Base-by-base conservation (phyloP, 2,329 filamentous ascomycete species). In the Aureobasidium melanogenum region DNA sequence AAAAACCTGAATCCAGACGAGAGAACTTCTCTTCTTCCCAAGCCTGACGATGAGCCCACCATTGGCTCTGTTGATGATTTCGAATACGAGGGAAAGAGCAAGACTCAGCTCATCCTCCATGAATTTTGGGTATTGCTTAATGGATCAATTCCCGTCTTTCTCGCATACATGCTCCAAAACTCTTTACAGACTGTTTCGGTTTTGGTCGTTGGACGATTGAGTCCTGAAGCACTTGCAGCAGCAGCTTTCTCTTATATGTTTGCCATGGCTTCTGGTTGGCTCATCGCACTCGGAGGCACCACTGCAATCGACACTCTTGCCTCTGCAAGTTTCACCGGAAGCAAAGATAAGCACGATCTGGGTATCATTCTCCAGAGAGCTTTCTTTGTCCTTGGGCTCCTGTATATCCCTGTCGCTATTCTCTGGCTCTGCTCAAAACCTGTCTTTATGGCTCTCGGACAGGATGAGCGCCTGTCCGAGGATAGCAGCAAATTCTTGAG, bases 211-310 rank as follows among this genome's bases (percentile, higher is more conserved):
- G 91, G 91, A 10, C 85, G 89, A 2, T 77, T 91, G 0, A 92
- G 88, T 0, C 87, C 91, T 0, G 88, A 94, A 72, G 85, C 90
- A 1, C 77, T 96, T 7, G 89, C 91, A 0, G 89, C 88, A 0
- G 87, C 89, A 1, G 90, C 91, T 0, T 96, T 96, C 69, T 89
- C 88, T 1, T 93, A 94, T 77, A 96, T 96, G 91, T 96, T 96
- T 67, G 91, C 91, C 60, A 91, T 93, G 88, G 86, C 88, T 24
- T 91, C 89, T 0, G 91, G 86, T 0, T 95, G 91, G 90, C 81
- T 96, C 39, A 88, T 96, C 63, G 91, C 87, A 0, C 81, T 96
- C 4, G 91, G 91, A 30, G 91, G 91, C 8, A 92, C 89, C 0
- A 96, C 89, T 1, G 91, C 91, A 0, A 81, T 96, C 46, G 91